phyloP scores from a whole-genome alignment of 192 early-diverging fungal genomes.

The Backusella tarrabulga region DNA sequence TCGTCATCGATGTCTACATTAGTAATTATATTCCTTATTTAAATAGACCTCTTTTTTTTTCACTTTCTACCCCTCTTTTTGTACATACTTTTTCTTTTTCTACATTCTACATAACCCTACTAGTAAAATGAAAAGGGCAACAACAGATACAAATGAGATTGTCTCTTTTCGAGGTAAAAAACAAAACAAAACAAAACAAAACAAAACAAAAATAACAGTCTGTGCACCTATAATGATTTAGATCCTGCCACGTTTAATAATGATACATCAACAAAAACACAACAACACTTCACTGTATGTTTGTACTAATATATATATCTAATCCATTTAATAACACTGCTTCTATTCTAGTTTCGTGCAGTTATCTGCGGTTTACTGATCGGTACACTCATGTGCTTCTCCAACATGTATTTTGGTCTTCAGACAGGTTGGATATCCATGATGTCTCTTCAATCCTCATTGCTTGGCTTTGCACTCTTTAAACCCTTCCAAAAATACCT shows the following conservation, averaged over 20 bases:
- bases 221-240: not conserved
- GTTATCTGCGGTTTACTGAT: constrained; percentile 63
- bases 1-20: not conserved
- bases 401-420: constrained; percentile 88
- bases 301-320: not conserved
- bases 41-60: not conserved
- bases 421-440: constrained; percentile 81
- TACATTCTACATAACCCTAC: not conserved
- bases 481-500: constrained; percentile 52
- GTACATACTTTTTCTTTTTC: not conserved
- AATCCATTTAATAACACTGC: not conserved
- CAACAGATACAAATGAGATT: not conserved
- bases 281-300: not conserved
- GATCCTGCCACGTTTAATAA: not conserved
- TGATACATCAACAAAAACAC: not conserved
- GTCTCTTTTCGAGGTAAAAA: not conserved
- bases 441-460: constrained; percentile 73
- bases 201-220: not conserved
- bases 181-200: not conserved
- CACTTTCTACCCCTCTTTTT: not conserved
- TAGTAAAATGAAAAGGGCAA: not conserved
- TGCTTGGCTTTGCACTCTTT: constrained; percentile 77
- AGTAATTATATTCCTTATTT: not conserved
- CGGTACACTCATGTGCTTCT: constrained; percentile 71
- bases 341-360: constrained; percentile 39